Evolutionary conservation across 169 alveolate species (phyloP).

Genomic region (Plasmodium knowlesi): DNA sequence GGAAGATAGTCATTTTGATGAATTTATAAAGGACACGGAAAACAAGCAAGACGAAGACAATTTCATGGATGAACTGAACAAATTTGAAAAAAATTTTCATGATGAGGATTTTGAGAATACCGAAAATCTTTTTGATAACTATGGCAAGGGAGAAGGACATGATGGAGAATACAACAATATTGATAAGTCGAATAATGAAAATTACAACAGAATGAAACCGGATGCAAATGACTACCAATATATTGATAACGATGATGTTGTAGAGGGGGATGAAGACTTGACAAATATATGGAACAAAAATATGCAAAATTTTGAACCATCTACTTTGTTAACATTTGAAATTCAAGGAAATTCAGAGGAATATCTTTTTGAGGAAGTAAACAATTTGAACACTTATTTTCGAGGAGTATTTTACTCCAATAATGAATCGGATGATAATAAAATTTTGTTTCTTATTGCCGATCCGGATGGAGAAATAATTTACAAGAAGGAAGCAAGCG

Average conservation of each 20-base stretch:
- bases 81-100: neutral
- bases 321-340: conserved; percentile 66
- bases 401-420: conserved; percentile 67
- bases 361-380: conserved; percentile 49
- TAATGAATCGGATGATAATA: conserved; percentile 58
- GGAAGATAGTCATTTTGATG: neutral
- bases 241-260: conserved; percentile 8
- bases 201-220: conserved; percentile 49
- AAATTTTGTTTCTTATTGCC: conserved; percentile 22
- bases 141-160: neutral
- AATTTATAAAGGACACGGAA: neutral
- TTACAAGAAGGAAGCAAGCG: conserved; percentile 59
- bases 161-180: neutral
- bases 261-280: conserved; percentile 39
- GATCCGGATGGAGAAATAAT: conserved; percentile 58
- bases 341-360: conserved; percentile 59
- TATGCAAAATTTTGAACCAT: conserved; percentile 72
- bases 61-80: conserved; percentile 44
- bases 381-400: conserved; percentile 33
- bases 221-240: conserved; percentile 47
- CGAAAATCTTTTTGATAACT: neutral
- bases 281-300: conserved; percentile 70
- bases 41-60: conserved; percentile 4
- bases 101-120: neutral
- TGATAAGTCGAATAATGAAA: neutral